Evolutionary conservation across 805 yeast genomes (phyloP), one percentile per base, ranked within the genome.

Genomic region (Priceomyces carsonii): DNA sequence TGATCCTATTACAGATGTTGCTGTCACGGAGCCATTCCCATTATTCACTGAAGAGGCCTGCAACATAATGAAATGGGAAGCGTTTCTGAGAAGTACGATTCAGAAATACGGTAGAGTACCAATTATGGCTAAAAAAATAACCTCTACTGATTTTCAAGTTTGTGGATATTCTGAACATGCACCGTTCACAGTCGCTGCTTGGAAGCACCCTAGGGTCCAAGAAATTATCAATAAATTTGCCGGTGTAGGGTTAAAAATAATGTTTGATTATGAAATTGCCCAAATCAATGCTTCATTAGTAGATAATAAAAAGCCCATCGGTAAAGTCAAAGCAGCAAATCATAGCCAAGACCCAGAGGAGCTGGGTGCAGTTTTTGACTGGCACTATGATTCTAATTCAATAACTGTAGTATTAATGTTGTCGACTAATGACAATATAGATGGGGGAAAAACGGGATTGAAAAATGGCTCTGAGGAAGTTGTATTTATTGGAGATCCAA

Each of bases 1-100:
- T 8, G 52, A 53, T 10, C 55, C 62, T 12, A 52, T 61, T 21
- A 50, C 59, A 19, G 58, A 66, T 18, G 53, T 65, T 36, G 73
- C 55, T 4, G 59, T 51, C 1, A 44, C 55, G 4, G 53, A 56
- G 29, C 58, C 63, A 3, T 57, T 57, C 30, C 59, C 61, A 2
- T 42, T 57, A 23, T 56, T 57, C 42, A 53, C 60, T 10, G 52
- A 53, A 27, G 61, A 55, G 31, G 63, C 63, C 1, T 42, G 50
- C 25, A 49, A 53, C 29, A 48, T 56, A 28, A 57, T 56, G 61
- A 54, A 50, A 35, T 41, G 52, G 51, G 63, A 57, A 43, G 40
- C 42, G 7, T 55, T 57, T 43, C 48, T 42, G 22, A 39, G 36
- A 21, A 47, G 51, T 29, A 32, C 40, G 5, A 42, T 57, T n/a